phyloP scores from a whole-genome alignment of 2,329 filamentous ascomycete species.

The Apiospora marii region DNA sequence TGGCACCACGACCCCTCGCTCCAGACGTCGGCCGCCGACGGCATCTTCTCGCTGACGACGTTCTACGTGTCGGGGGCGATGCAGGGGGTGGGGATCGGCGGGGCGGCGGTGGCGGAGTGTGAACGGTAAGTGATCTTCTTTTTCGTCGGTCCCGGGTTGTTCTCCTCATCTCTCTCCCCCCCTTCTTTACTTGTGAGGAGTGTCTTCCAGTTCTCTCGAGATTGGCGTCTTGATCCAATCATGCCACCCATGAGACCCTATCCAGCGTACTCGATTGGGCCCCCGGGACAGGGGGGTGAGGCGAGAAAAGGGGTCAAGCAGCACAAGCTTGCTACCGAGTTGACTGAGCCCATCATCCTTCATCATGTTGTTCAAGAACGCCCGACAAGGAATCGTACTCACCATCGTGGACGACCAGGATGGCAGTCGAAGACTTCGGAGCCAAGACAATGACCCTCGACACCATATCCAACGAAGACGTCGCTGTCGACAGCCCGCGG shows the following conservation, averaged over 20 bases:
- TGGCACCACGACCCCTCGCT: conserved; percentile 31
- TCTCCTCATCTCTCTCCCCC: no score
- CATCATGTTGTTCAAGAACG: background rate
- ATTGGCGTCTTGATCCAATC: background rate
- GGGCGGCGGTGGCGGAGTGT: conserved; percentile 31
- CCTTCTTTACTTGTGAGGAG: background rate
- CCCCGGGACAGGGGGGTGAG: background rate
- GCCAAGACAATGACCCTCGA: conserved; percentile 35
- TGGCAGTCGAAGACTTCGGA: conserved; percentile 34
- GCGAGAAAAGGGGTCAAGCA: background rate
- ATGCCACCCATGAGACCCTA: no score
- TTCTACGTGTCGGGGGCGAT: conserved; percentile 38
- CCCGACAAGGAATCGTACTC: background rate
- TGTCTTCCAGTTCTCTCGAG: background rate
- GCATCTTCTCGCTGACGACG: conserved; percentile 35
- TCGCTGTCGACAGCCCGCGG: conserved; percentile 31
- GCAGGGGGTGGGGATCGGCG: conserved; percentile 36
- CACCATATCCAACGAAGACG: conserved; percentile 36
- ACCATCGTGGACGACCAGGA: conserved; percentile 27
- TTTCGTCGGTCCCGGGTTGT: background rate
- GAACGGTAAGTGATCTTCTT: conserved; percentile 31
- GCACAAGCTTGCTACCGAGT: background rate
- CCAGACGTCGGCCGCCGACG: conserved; percentile 30
- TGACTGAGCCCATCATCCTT: background rate
- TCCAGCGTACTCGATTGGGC: no score